Conservation (phyloP, 2,329 filamentous ascomycete species). For the Sporothrix pseudoabietina region DNA sequence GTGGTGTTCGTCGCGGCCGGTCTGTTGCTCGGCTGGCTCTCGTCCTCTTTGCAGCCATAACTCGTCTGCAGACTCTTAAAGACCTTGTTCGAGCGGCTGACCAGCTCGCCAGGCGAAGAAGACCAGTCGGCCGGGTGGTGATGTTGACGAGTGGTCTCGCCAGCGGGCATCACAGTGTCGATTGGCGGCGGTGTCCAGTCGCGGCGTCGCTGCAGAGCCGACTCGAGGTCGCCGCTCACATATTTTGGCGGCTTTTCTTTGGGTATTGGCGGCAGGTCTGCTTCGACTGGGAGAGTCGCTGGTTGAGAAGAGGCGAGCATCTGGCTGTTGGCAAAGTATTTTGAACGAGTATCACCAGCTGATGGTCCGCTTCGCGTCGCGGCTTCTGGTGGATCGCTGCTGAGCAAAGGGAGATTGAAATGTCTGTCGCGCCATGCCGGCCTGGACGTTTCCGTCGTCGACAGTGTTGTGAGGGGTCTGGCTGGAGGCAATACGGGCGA, state of each 20-base stretch:
- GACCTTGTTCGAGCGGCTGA: slow-evolving; percentile 37
- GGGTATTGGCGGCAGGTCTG: not conserved
- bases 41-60: slow-evolving; percentile 30
- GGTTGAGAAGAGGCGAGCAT: not conserved
- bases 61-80: slow-evolving; percentile 50
- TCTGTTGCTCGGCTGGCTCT: not conserved
- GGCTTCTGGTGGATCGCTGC: not conserved
- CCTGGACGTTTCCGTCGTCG: not conserved
- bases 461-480: not conserved
- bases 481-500: slow-evolving; percentile 25
- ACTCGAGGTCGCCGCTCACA: slow-evolving; percentile 39
- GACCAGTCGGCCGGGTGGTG: slow-evolving; percentile 39
- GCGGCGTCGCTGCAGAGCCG: slow-evolving; percentile 57
- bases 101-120: slow-evolving; percentile 29
- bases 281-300: not conserved
- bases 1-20: slow-evolving; percentile 22
- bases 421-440: not conserved
- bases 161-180: slow-evolving; percentile 19
- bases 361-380: not conserved
- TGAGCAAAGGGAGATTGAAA: not conserved
- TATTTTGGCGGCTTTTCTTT: slow-evolving; percentile 12
- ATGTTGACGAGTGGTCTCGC: slow-evolving; percentile 37
- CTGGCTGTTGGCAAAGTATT: slow-evolving; percentile 16
- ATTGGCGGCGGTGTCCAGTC: slow-evolving; percentile 68
- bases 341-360: not conserved